Conservation (phyloP, 352 stramenopile species). For the Phytophthora cajani region DNA sequence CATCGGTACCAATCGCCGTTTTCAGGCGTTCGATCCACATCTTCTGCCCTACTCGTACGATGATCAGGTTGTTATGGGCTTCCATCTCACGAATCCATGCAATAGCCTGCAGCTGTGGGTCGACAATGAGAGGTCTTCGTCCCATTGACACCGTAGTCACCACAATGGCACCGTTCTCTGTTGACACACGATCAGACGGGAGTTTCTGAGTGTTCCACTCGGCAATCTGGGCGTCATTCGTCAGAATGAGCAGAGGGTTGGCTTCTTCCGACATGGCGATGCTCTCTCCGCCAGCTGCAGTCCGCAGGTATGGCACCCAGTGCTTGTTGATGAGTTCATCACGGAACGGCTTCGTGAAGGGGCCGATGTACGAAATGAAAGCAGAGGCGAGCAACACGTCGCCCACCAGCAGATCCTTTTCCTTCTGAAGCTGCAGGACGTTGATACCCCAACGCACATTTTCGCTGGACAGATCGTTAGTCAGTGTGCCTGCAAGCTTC, state of each 20-base stretch:
- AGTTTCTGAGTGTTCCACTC: conserved; percentile 95
- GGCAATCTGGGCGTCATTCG: conserved; percentile 92
- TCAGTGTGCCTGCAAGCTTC: conserved; percentile 95
- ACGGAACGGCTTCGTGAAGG: conserved; percentile 95
- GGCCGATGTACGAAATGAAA: conserved; percentile 96
- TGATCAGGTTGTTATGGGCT: conserved; percentile 90
- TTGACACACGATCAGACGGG: conserved; percentile 93
- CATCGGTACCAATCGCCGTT: conserved; percentile 92
- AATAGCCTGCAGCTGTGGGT: conserved; percentile 94
- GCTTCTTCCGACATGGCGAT: conserved; percentile 93
- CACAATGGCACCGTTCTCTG: conserved; percentile 94
- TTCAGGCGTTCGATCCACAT: conserved; percentile 95
- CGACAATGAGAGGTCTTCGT: conserved; percentile 93
- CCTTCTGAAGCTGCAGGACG: conserved; percentile 91
- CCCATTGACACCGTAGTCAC: conserved; percentile 91
- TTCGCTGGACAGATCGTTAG: conserved; percentile 94
- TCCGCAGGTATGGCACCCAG: conserved; percentile 92
- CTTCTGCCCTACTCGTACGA: conserved; percentile 95
- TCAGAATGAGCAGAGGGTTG: conserved; percentile 92
- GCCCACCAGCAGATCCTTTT: conserved; percentile 93
- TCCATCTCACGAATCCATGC: conserved; percentile 95
- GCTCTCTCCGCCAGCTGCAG: conserved; percentile 84
- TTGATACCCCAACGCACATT: conserved; percentile 96
- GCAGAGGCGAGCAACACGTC: conserved; percentile 94
- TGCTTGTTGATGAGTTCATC: conserved; percentile 94